Percentiles rank a stretch among this genome's conserved stretches.
These are phyloP conservation scores for Umbelopsis vinacea DNA, from an alignment of 192 early-diverging fungal genomes.

Conservation along the genomic window DNA sequence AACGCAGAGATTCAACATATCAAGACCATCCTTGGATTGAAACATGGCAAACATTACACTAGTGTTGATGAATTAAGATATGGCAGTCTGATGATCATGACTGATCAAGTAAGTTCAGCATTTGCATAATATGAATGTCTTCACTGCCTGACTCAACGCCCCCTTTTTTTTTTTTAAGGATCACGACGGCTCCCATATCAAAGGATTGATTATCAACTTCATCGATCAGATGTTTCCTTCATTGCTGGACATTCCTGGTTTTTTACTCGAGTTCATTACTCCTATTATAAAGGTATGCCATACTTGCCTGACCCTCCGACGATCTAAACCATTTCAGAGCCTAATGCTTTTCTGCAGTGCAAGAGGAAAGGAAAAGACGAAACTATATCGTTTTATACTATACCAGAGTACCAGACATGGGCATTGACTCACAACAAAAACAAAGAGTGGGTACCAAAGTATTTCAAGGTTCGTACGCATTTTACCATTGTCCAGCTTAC, in stretches of 20 bases:
- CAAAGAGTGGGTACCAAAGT: conserved; percentile 87
- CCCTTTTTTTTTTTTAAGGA: too few relatives aligned
- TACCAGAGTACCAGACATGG: conserved; percentile 93
- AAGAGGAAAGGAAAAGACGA: conserved; percentile 62
- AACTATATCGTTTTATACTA: conserved; percentile 83
- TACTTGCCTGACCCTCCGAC: neutral
- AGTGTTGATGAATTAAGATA: conserved; percentile 81
- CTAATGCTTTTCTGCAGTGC: conserved; percentile 27
- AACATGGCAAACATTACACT: conserved; percentile 83
- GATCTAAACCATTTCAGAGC: neutral
- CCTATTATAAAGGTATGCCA: conserved; percentile 86
- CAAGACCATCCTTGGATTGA: conserved; percentile 93
- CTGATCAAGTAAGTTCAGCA: conserved; percentile 79
- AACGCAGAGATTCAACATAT: conserved; percentile 90
- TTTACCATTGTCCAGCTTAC: too few relatives aligned
- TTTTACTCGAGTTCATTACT: conserved; percentile 95
- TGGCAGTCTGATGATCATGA: conserved; percentile 97
- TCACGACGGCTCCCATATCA: conserved; percentile 96
- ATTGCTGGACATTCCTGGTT: conserved; percentile 87
- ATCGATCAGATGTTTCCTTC: conserved; percentile 94
- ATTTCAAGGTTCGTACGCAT: conserved; percentile 72
- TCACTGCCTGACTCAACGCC: conserved; percentile 35
- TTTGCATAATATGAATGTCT: neutral
- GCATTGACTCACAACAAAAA: conserved; percentile 65
- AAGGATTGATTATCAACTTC: conserved; percentile 96